phyloP scores from a whole-genome alignment of 2,329 filamentous ascomycete genomes.

The Alternaria triticimaculans region DNA sequence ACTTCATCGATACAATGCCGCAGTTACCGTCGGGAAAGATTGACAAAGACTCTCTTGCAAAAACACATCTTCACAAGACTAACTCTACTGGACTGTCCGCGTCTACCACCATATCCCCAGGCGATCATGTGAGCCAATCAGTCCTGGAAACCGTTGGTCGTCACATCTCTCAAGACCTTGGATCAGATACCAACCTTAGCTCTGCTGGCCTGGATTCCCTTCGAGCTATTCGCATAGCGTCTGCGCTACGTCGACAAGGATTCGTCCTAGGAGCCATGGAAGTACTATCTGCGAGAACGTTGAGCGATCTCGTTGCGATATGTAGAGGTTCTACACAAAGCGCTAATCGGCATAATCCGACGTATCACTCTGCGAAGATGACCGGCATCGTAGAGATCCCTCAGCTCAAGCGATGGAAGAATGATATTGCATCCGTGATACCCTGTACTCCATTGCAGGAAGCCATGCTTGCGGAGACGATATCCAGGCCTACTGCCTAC shows the following conservation, averaged over 20 bases:
- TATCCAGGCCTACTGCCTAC: constrained; percentile 66
- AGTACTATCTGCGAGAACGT: constrained; percentile 64
- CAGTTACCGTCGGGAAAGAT: constrained; percentile 84
- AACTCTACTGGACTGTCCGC: constrained; percentile 16
- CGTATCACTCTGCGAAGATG: not conserved
- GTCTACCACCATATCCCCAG: constrained; percentile 8
- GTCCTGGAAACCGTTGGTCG: constrained; percentile 53
- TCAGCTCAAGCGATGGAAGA: constrained; percentile 17
- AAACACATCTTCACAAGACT: constrained; percentile 56
- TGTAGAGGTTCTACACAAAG: constrained; percentile 17
- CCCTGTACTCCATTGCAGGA: constrained; percentile 76
- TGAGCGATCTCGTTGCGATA: constrained; percentile 40
- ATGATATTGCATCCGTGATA: constrained; percentile 48
- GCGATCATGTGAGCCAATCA: constrained; percentile 21
- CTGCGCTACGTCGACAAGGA: constrained; percentile 65
- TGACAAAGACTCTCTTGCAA: constrained; percentile 70
- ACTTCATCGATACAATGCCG: constrained; percentile 70
- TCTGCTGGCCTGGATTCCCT: constrained; percentile 71
- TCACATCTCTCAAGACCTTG: constrained; percentile 51
- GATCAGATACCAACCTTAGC: constrained; percentile 54
- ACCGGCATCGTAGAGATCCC: not conserved
- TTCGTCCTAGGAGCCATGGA: constrained; percentile 64
- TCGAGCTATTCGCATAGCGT: constrained; percentile 67
- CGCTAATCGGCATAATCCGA: not conserved
- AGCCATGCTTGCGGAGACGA: constrained; percentile 81